Conservation (phyloP, 164 flowering plant genomes). For the Macadamia integrifolia region DNA sequence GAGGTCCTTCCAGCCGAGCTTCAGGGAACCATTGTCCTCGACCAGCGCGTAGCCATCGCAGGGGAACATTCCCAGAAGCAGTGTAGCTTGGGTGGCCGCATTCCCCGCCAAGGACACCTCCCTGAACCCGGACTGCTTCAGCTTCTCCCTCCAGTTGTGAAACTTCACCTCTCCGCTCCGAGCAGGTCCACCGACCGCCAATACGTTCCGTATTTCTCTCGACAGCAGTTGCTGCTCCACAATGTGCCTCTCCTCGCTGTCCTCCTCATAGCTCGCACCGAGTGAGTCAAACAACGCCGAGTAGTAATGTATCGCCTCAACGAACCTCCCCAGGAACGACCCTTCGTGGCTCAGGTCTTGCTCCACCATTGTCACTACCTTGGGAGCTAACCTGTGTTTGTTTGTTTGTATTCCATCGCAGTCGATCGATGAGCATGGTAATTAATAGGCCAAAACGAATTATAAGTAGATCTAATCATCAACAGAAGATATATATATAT, state of each 20-base stretch:
- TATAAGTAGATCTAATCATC: background rate
- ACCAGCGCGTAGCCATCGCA: slow-evolving; percentile 87
- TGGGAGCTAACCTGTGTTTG: slow-evolving; percentile 69
- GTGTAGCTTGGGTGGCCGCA: slow-evolving; percentile 89
- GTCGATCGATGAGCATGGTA: too few species aligned
- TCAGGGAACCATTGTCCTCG: slow-evolving; percentile 88
- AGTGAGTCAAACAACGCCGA: slow-evolving; percentile 94
- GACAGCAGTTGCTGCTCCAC: slow-evolving; percentile 94
- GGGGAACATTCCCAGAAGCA: slow-evolving; percentile 91
- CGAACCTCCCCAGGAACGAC: slow-evolving; percentile 80
- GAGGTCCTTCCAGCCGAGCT: slow-evolving; percentile 98
- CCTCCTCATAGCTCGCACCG: slow-evolving; percentile 93
- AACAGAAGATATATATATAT: background rate
- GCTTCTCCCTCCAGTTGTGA: slow-evolving; percentile 85
- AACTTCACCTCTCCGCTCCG: slow-evolving; percentile 69
- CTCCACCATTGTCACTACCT: slow-evolving; percentile 96
- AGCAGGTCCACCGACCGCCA: slow-evolving; percentile 78
- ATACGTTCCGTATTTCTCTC: slow-evolving; percentile 63
- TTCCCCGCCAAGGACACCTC: slow-evolving; percentile 83
- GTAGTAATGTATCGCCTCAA: slow-evolving; percentile 97
- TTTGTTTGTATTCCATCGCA: too few species aligned
- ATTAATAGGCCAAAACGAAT: background rate
- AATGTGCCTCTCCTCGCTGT: slow-evolving; percentile 88
- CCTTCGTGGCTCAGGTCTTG: slow-evolving; percentile 92
- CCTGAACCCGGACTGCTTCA: slow-evolving; percentile 73